Percentiles rank a stretch among this genome's conserved stretches.
These are phyloP conservation scores for Phellopilus nigrolimitatus DNA, from an alignment of 1,284 basidiomycete species.

Conservation along the genomic window DNA sequence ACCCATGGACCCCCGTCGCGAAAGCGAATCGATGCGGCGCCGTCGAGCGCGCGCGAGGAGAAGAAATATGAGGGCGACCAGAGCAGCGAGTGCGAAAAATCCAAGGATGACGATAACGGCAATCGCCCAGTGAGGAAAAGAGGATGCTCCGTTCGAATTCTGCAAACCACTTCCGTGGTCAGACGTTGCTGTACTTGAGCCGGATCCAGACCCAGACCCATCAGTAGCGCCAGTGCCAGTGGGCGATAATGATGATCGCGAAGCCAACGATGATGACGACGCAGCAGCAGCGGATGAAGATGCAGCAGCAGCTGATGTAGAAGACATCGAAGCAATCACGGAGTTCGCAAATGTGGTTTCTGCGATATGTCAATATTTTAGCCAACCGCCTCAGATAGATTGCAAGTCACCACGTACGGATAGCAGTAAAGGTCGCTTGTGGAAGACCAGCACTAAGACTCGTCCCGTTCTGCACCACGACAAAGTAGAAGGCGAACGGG, in stretches of 20 bases:
- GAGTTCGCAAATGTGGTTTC: slow-evolving; percentile 71
- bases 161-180: slow-evolving; percentile 44
- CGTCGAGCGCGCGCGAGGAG: slow-evolving; percentile 61
- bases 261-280: slow-evolving; percentile 19
- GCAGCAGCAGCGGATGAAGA: slow-evolving; percentile 28
- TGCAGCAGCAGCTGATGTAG: slow-evolving; percentile 37
- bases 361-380: slow-evolving; percentile 26
- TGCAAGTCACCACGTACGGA: slow-evolving; percentile 53
- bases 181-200: slow-evolving; percentile 26
- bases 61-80: slow-evolving; percentile 62
- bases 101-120: slow-evolving; percentile 81
- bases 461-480: slow-evolving; percentile 52
- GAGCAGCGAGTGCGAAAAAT: slow-evolving; percentile 69
- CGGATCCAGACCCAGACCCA: slow-evolving; percentile 29
- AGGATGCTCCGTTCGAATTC: slow-evolving; percentile 28
- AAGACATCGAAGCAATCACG: slow-evolving; percentile 45
- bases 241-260: slow-evolving; percentile 35
- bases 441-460: slow-evolving; percentile 50
- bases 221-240: no score
- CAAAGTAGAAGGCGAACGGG: slow-evolving; percentile 67
- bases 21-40: slow-evolving; percentile 41
- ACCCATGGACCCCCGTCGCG: slow-evolving; percentile 67
- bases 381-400: slow-evolving; percentile 10
- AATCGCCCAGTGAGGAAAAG: slow-evolving; percentile 83
- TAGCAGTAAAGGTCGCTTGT: slow-evolving; percentile 66